Base-by-base conservation (phyloP, 768 basidiomycete species). In the Lanmaoa rubissima region DNA sequence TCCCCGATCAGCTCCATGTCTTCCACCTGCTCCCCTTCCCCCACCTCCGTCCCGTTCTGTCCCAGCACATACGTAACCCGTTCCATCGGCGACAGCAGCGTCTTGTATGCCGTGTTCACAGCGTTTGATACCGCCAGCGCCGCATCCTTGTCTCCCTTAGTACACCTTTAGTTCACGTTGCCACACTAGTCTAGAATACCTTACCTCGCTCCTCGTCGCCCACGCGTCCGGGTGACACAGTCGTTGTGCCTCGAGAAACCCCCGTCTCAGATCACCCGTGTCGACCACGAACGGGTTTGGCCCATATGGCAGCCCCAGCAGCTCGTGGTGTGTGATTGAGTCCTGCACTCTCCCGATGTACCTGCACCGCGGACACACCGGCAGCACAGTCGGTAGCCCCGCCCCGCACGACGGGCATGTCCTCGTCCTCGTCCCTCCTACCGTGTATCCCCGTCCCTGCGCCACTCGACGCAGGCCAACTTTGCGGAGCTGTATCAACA, bases 211-310 rank as follows among this genome's bases (percentile, higher is more conserved):
- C 65, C 82, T 79, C 32, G 83, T 80, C 35, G 85, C 80, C 88
- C 90, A 96, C 13, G 85, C 79, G 69, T 98, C 94, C 0, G 94
- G 94, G 75, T 98, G 94, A 50, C 91, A 85, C 21, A 83, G 74
- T 21, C 84, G 78, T 67, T 96, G 94, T 4, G 88, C 82, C 45
- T 80, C 74, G 35, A 88, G 75, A 69, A 92, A 95, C 31, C 80
- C 79, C 36, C 76, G 74, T 69, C 84, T 87, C 56, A 97, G 73
- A 19, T 79, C 74, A 1, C 72, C 64, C 16, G 79, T 64, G 66
- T 94, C 85, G 42, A 98, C 73, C 16, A 78, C 70, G 72, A 92
- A 96, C 9, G 86, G 86, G 67, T 90, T 90, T 0, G 83, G 80
- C 17, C 76, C 74, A 36, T 80, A 76, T 0, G 85, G 76, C 39